Base-by-base conservation (phyloP, 352 stramenopile genomes). In the Aphanomyces euteiches region DNA sequence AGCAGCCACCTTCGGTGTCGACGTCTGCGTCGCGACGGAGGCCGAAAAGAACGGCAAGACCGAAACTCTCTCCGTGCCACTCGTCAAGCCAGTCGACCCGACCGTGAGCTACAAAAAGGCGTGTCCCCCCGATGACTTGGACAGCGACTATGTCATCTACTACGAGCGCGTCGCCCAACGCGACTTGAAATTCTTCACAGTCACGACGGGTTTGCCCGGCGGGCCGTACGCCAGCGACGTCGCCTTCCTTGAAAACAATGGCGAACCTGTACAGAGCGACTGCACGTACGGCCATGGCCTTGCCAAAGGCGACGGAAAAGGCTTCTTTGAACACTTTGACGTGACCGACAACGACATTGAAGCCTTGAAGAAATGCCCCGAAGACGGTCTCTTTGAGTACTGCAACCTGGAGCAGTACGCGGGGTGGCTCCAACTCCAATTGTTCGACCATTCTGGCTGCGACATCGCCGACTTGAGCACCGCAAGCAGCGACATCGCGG, bases 331-430 rank as follows among this genome's bases (percentile, higher is more conserved):
- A 28, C n/a, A n/a, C n/a, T n/a, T n/a, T n/a, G n/a, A n/a, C n/a
- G 7, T 63, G 7, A 6, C 3, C 10, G 19, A 3, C 3, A 43
- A 10, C 38, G 38, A 39, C 60, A 59, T 61, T 43, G 45, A 70
- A 21, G 64, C 64, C 5, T 47, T 36, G 15, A 47, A 56, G 15
- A 38, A 56, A n/a, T 70, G 64, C 64, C 64, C 64, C 13, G 48
- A 47, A 7, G 64, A 70, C 21, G 64, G 64, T 59, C 40, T 70
- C 15, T 61, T 70, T 61, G 64, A 70, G 40, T 70, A 70, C 39
- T 61, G 45, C 45, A 61, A 36, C 38, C 12, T 70, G 45, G 64
- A 70, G 19, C 64, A 70, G 39, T 70, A 70, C 64, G 64, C 64
- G 3, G 28, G 36, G 1, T 70, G 36, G 15, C 21, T 70, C 3